Evolutionary conservation across 2,329 filamentous ascomycete genomes (phyloP).

Genomic region (Diaporthe sp.): DNA sequence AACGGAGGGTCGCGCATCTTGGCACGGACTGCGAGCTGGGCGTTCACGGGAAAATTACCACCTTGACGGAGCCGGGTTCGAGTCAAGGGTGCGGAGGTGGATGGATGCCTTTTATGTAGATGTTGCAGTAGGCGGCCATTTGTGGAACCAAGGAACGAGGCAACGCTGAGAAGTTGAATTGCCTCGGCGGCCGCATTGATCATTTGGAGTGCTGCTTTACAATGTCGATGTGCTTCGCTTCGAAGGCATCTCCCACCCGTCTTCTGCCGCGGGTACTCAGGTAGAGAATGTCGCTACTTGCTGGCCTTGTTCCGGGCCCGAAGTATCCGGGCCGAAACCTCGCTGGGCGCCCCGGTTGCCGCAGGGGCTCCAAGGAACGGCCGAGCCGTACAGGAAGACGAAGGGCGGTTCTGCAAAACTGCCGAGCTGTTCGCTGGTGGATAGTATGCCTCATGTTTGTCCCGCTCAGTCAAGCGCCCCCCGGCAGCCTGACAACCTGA

Average conservation of each 20-base stretch:
- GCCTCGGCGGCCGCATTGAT: not conserved
- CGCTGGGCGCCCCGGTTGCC: conserved; percentile 6
- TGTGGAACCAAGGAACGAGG: not conserved
- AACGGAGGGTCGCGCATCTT: conserved; percentile 3
- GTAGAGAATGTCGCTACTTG: not conserved
- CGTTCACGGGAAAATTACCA: not conserved
- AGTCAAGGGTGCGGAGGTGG: conserved; percentile 8
- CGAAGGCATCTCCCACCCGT: not conserved
- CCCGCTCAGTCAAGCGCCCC: not conserved
- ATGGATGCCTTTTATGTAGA: not conserved
- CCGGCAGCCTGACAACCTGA: not conserved
- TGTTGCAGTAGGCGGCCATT: not conserved
- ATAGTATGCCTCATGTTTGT: not conserved
- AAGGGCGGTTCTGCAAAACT: not conserved
- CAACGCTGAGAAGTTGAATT: not conserved
- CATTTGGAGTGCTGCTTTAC: too few species aligned
- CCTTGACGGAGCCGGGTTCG: conserved; percentile 2
- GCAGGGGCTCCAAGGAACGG: not conserved
- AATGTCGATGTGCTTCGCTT: not conserved
- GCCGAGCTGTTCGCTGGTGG: not conserved
- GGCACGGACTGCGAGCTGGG: conserved; percentile 17
- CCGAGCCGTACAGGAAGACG: not conserved
- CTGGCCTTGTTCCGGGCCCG: conserved; percentile 11
- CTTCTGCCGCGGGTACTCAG: too few species aligned
- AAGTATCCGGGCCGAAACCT: not conserved